These are phyloP conservation scores for Quercus cerris DNA, from an alignment of 306 rosid species.

Conservation along the genomic window DNA sequence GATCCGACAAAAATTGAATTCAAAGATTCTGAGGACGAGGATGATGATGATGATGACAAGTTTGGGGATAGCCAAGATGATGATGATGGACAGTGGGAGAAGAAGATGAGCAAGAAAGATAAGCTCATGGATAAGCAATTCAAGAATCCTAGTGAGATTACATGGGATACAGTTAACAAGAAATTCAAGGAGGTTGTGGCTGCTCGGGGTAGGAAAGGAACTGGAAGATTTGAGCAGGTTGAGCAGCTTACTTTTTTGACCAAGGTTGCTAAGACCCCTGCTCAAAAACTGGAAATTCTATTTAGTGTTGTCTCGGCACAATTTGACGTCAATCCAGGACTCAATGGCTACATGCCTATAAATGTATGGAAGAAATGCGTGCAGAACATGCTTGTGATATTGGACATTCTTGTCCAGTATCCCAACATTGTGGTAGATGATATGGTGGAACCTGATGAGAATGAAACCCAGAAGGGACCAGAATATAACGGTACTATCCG, in stretches of 20 bases:
- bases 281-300: conserved; percentile 91
- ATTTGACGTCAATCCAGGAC: conserved; percentile 95
- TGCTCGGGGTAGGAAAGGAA: conserved; percentile 93
- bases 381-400: conserved; percentile 74
- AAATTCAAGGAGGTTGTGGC: conserved; percentile 94
- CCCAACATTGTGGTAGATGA: conserved; percentile 84
- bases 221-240: conserved; percentile 95
- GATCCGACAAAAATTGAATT: conserved; percentile 39
- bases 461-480: conserved; percentile 82
- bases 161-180: conserved; percentile 92
- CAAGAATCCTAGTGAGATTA: conserved; percentile 89
- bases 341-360: conserved; percentile 92
- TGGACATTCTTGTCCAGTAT: conserved; percentile 77
- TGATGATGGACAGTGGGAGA: conserved; percentile 58
- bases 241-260: conserved; percentile 95
- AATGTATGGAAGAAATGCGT: conserved; percentile 93
- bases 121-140: conserved; percentile 77
- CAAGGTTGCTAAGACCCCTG: conserved; percentile 96
- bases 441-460: conserved; percentile 78
- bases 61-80: conserved; percentile 26
- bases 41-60: conserved; percentile 36
- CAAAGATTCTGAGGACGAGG: conserved; percentile 41
- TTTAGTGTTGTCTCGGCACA: conserved; percentile 92
- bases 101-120: conserved; percentile 68
- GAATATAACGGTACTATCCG: conserved; percentile 67